A percentile compares a stretch with the other conserved stretches of the same genome.
phyloP scores from a whole-genome alignment of 768 basidiomycete genomes.

The Galerina sulciceps region DNA sequence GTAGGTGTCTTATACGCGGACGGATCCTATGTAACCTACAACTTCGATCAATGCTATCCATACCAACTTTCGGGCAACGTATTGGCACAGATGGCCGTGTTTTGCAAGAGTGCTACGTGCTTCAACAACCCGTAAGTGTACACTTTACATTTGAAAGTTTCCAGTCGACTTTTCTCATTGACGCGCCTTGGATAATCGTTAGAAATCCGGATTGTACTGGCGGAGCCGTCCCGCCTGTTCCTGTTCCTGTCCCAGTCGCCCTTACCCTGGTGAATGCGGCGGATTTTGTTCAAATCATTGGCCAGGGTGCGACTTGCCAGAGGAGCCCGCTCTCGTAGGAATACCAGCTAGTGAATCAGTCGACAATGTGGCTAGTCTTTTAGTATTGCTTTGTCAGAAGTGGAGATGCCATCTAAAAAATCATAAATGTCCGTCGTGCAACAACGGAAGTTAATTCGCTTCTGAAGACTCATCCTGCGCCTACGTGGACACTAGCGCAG shows the following conservation, averaged over 20 bases:
- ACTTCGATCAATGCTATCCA: conserved; percentile 9
- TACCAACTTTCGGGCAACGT: neutral
- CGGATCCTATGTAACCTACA: conserved; percentile 12
- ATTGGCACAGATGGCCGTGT: conserved; percentile 21
- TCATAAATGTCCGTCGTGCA: too few species aligned
- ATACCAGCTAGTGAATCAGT: too few species aligned
- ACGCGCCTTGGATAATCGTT: neutral
- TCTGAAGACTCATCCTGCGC: too few species aligned
- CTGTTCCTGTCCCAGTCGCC: conserved; percentile 16
- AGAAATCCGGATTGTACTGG: conserved; percentile 32
- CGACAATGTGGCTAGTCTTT: too few species aligned
- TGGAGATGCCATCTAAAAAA: too few species aligned
- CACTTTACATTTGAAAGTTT: neutral
- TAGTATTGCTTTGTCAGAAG: too few species aligned
- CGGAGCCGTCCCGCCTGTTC: conserved; percentile 27
- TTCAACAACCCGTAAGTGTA: conserved; percentile 24
- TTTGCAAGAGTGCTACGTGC: conserved; percentile 24
- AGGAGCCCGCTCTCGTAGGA: conserved; percentile 8
- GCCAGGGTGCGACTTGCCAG: conserved; percentile 28
- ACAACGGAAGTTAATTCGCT: too few species aligned
- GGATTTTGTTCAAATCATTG: conserved; percentile 23
- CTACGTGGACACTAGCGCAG: too few species aligned
- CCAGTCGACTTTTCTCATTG: neutral
- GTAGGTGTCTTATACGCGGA: conserved; percentile 21
- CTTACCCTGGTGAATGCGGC: conserved; percentile 22